Evolutionary conservation across 257 asterid genomes (phyloP).

Genomic region (Ilex aquifolium): DNA sequence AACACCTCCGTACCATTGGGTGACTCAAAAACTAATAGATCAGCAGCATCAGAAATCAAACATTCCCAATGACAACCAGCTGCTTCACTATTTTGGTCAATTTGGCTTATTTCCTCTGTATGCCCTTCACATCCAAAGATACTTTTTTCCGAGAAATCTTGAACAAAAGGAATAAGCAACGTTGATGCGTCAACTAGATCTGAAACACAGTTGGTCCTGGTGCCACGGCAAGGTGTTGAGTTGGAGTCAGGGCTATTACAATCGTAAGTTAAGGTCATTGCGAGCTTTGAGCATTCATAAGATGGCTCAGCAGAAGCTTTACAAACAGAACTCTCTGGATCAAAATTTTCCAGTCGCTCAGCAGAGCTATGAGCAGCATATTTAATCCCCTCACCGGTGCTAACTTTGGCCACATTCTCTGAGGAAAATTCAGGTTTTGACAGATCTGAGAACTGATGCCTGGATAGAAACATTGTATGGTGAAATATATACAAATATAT

Average conservation of each 20-base stretch:
- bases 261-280: constrained; percentile 33
- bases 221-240: constrained; percentile 20
- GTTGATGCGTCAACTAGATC: constrained; percentile 36
- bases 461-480: constrained; percentile 20
- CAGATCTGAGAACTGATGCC: constrained; percentile 83
- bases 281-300: constrained; percentile 49
- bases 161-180: constrained; percentile 23
- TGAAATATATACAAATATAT: neutral
- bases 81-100: constrained; percentile 39
- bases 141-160: constrained; percentile 29
- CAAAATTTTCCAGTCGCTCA: constrained; percentile 32
- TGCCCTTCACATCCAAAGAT: constrained; percentile 22
- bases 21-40: constrained; percentile 61
- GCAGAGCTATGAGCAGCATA: constrained; percentile 19
- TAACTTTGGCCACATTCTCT: constrained; percentile 29
- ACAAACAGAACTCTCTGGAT: constrained; percentile 24
- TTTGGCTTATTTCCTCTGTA: constrained; percentile 26
- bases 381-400: constrained; percentile 5
- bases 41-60: constrained; percentile 55
- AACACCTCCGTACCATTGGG: constrained; percentile 38
- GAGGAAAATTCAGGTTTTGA: constrained; percentile 85
- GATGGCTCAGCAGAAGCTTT: constrained; percentile 35
- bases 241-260: constrained; percentile 35
- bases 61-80: constrained; percentile 76
- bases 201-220: constrained; percentile 16